phyloP scores from a whole-genome alignment of 495 filamentous ascomycete genomes.

The Coniosporium apollinis region DNA sequence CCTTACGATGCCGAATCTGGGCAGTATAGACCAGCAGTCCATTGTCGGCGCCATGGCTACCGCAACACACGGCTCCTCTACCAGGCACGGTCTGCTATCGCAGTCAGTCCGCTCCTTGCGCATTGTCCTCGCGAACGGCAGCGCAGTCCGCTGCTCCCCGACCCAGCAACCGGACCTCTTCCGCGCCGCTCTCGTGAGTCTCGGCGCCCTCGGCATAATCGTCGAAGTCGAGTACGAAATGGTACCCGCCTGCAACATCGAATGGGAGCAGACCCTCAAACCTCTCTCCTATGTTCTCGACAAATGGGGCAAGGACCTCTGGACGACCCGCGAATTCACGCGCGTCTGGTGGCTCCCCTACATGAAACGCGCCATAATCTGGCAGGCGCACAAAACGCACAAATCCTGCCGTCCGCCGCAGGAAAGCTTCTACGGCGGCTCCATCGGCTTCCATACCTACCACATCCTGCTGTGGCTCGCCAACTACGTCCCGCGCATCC shows the following conservation, averaged over 20 bases:
- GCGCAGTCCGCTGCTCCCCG: constrained; percentile 53
- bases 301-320: constrained; percentile 58
- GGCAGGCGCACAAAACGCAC: constrained; percentile 63
- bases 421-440: constrained; percentile 59
- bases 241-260: constrained; percentile 56
- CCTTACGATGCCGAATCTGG: constrained; percentile 71
- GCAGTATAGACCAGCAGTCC: constrained; percentile 87
- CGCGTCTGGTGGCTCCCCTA: constrained; percentile 98
- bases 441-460: constrained; percentile 71
- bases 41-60: constrained; percentile 87
- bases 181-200: constrained; percentile 67
- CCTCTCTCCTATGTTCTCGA: constrained; percentile 46
- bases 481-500: constrained; percentile 58
- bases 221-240: constrained; percentile 75
- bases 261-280: constrained; percentile 70
- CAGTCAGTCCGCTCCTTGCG: constrained; percentile 54
- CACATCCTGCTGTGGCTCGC: constrained; percentile 70
- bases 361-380: constrained; percentile 66
- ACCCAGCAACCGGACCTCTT: constrained; percentile 62
- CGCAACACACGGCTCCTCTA: constrained; percentile 78
- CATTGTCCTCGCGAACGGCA: constrained; percentile 71
- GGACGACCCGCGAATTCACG: constrained; percentile 75
- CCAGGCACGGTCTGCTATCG: constrained; percentile 69
- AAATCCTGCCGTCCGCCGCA: constrained; percentile 31
- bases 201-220: constrained; percentile 83